phyloP scores from a whole-genome alignment of 345 rosid species.

The Aquilaria yunnanensis region DNA sequence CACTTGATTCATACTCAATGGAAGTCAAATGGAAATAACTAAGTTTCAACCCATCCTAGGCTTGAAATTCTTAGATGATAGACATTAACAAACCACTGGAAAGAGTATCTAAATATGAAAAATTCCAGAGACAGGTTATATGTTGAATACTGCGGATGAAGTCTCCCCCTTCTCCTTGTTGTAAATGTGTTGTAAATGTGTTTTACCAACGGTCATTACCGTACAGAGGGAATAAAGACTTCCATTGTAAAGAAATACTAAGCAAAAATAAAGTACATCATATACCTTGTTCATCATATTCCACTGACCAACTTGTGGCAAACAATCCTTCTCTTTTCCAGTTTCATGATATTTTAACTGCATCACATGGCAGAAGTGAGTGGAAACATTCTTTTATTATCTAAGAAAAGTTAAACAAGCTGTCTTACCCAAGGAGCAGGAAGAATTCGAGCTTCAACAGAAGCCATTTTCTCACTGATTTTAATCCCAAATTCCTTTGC shows the following conservation, averaged over 20 bases:
- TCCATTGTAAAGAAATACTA: neutral
- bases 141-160: no score
- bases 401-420: neutral
- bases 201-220: neutral
- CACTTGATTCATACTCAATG: neutral
- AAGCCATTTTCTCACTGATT: constrained; percentile 86
- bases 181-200: neutral
- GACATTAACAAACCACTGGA: neutral
- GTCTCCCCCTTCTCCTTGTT: neutral
- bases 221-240: neutral
- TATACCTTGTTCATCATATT: constrained; percentile 99
- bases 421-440: constrained; percentile 98
- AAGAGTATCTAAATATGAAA: no score
- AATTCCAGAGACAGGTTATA: no score
- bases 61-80: neutral
- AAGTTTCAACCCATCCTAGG: neutral
- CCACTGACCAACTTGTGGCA: constrained; percentile 99
- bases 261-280: neutral
- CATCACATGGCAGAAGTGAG: constrained; percentile 13
- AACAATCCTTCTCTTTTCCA: constrained; percentile 94
- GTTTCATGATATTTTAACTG: constrained; percentile 98
- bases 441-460: constrained; percentile 97
- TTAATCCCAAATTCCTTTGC: constrained; percentile 95
- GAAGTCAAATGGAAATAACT: no score
- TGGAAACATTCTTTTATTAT: neutral